Evolutionary conservation across 2,329 filamentous ascomycete genomes (phyloP).

Genomic region (Phialophora verrucosa): DNA sequence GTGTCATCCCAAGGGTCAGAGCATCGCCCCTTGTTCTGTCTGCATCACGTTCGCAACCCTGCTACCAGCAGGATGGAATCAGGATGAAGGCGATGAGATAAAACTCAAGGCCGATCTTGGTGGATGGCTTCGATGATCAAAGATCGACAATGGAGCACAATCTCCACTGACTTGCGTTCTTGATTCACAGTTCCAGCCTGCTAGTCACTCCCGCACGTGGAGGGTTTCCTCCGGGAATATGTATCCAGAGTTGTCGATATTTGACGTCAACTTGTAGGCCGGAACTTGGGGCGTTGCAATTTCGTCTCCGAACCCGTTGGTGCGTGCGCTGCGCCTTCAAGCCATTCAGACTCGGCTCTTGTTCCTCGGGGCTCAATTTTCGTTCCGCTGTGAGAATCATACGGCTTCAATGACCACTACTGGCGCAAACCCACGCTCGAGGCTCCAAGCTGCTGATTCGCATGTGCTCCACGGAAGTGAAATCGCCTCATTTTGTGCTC

Average conservation of each 20-base stretch:
- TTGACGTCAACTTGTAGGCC: not conserved
- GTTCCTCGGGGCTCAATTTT: not conserved
- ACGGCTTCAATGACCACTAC: not conserved
- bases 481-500: not conserved
- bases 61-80: not conserved
- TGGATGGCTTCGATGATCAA: not conserved
- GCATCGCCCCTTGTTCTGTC: not conserved
- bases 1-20: not conserved
- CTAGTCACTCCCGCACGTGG: slow-evolving; percentile 6
- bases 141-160: not conserved
- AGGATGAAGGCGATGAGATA: not conserved
- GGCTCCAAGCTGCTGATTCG: not conserved
- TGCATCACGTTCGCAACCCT: not conserved
- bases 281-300: not conserved
- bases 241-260: not conserved
- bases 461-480: not conserved
- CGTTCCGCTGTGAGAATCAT: not conserved
- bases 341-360: not conserved
- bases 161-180: slow-evolving; percentile 1
- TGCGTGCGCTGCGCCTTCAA: not conserved
- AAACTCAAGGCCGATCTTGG: not conserved
- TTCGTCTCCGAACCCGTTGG: not conserved
- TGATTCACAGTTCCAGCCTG: not conserved
- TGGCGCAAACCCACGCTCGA: not conserved
- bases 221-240: not conserved